Conservation (phyloP, 257 asterid genomes). For the Solanum chmielewskii region DNA sequence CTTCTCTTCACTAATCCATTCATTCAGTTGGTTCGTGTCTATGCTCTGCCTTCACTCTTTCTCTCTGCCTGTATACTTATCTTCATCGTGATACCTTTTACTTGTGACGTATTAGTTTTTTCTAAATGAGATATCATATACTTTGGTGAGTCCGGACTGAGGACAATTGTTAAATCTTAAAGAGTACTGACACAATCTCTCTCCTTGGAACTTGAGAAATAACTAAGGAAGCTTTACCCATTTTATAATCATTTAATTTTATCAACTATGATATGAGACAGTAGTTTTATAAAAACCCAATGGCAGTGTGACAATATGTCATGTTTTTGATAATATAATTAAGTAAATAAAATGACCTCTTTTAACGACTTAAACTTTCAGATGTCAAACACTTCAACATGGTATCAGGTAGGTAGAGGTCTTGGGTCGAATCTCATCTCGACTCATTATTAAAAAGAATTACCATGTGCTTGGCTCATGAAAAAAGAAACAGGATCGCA, state of each 20-base stretch:
- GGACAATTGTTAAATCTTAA: neutral
- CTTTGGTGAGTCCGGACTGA: neutral
- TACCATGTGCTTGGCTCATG: neutral
- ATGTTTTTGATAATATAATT: neutral
- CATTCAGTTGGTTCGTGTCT: constrained; percentile 77
- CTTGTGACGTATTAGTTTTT: neutral
- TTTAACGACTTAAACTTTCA: neutral
- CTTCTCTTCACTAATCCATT: constrained; percentile 93
- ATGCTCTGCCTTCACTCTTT: constrained; percentile 1
- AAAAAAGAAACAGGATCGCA: neutral
- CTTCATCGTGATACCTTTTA: neutral
- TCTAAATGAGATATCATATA: neutral
- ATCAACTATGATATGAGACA: neutral
- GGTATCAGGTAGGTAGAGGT: neutral
- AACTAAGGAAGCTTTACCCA: neutral
- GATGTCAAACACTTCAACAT: neutral
- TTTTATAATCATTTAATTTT: neutral
- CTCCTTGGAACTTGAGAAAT: neutral
- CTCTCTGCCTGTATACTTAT: neutral
- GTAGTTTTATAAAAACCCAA: neutral
- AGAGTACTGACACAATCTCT: neutral
- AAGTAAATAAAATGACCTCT: neutral
- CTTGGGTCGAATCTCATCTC: neutral
- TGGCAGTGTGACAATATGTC: neutral
- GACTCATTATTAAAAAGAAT: neutral